phyloP scores from a whole-genome alignment of 2,329 filamentous ascomycete species.

The Aureobasidium uvarum region DNA sequence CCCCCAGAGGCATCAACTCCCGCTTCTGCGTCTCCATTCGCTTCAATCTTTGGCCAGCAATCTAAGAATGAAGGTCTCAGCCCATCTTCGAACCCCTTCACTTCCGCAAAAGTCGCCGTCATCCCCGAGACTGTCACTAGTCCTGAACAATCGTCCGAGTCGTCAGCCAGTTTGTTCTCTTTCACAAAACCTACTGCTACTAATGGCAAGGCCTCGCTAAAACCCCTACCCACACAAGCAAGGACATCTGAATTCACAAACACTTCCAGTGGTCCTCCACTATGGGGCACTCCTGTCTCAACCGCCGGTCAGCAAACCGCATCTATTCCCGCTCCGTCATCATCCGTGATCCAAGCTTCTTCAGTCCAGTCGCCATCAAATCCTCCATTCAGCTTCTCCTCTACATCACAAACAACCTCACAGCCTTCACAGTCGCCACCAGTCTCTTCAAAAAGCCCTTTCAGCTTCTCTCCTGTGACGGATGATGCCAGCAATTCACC shows the following conservation, averaged over 20 bases:
- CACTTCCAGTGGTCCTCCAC: neutral
- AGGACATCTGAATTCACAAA: neutral
- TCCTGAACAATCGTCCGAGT: neutral
- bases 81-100: conserved; percentile 8
- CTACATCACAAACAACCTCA: neutral
- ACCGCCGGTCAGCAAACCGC: neutral
- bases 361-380: neutral
- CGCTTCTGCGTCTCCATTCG: neutral
- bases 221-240: neutral
- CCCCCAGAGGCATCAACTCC: neutral
- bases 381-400: conserved; percentile 22
- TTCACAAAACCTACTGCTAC: neutral
- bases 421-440: neutral
- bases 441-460: conserved; percentile 1
- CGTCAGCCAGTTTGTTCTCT: neutral
- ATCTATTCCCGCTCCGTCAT: neutral
- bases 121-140: neutral
- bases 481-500: neutral
- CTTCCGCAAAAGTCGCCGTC: neutral
- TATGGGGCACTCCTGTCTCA: neutral
- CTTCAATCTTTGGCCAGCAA: conserved; percentile 28
- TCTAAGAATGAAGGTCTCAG: conserved; percentile 16
- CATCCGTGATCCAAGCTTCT: conserved; percentile 2
- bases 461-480: neutral
- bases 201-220: neutral